Evolutionary conservation across 768 basidiomycete genomes (phyloP).

Genomic region (Pleurotus ostreatus): DNA sequence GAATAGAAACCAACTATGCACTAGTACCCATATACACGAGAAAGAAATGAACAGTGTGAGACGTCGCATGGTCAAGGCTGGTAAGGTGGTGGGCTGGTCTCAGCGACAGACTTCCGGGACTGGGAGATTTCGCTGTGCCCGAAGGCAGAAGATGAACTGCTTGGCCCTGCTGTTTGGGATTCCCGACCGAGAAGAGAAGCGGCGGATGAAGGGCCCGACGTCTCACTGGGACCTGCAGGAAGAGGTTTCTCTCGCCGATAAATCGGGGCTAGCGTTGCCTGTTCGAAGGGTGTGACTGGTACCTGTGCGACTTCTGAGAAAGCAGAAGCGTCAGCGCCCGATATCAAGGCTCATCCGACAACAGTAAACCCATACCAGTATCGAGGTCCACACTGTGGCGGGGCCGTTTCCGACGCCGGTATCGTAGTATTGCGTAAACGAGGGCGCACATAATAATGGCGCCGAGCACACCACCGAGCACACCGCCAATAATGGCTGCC

Average conservation of each 20-base stretch:
- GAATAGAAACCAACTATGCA: no score
- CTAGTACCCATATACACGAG: no score
- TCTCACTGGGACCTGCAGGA: not conserved
- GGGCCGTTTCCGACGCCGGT: not conserved
- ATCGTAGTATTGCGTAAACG: not conserved
- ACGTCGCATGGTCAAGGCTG: no score
- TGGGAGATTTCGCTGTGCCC: no score
- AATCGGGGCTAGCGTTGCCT: not conserved
- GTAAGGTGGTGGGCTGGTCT: no score
- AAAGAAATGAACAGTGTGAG: no score
- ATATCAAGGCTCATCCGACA: not conserved
- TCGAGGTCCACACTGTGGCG: not conserved
- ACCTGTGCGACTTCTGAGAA: not conserved
- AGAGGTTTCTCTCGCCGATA: conserved; percentile 1
- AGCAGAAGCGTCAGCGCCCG: not conserved
- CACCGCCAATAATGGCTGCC: conserved; percentile 1
- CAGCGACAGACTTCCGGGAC: no score
- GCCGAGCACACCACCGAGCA: not conserved
- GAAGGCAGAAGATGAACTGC: not conserved
- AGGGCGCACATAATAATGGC: not conserved
- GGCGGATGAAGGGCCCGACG: not conserved
- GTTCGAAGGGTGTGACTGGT: not conserved
- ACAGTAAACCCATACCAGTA: not conserved
- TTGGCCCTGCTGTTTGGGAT: not conserved
- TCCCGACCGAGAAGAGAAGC: not conserved